These are phyloP conservation scores for Chrysanthemum seticuspe DNA, from an alignment of 129 eudicot genomes.

Conservation along the genomic window DNA sequence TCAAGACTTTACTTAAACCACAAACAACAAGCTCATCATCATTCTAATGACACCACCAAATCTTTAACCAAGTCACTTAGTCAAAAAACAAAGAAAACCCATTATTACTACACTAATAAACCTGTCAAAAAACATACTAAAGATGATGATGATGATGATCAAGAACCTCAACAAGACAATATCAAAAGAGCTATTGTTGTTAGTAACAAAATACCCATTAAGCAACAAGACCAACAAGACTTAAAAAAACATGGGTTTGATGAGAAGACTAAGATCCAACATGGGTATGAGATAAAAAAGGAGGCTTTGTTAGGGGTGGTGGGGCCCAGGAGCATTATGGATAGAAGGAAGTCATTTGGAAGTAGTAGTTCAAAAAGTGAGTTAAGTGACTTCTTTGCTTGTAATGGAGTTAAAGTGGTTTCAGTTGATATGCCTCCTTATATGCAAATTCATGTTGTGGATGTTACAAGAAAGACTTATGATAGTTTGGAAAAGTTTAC, in stretches of 20 bases:
- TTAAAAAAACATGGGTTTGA: neutral
- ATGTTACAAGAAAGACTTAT: conserved; percentile 76
- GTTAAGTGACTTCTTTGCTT: conserved; percentile 66
- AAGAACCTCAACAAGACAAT: conserved; percentile 20
- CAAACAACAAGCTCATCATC: conserved; percentile 27
- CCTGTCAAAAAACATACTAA: conserved; percentile 12
- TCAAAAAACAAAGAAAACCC: conserved; percentile 33
- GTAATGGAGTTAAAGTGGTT: conserved; percentile 80
- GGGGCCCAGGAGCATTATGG: neutral
- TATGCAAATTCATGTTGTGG: conserved; percentile 94
- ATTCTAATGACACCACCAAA: conserved; percentile 28
- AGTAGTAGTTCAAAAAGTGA: conserved; percentile 58
- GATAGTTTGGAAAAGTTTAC: conserved; percentile 96
- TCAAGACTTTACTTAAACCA: conserved; percentile 63
- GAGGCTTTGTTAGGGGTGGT: conserved; percentile 24
- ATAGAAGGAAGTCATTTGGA: conserved; percentile 69
- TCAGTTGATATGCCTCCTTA: conserved; percentile 94
- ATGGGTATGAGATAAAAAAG: conserved; percentile 30
- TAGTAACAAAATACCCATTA: conserved; percentile 18
- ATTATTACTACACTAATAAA: conserved; percentile 33
- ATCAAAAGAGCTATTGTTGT: conserved; percentile 43
- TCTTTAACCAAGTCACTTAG: conserved; percentile 49
- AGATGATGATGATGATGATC: neutral
- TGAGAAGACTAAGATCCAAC: too few relatives aligned
- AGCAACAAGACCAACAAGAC: neutral